These are phyloP conservation scores for Lecanicillium sp. DNA, from an alignment of 2,329 filamentous ascomycete species.

Conservation along the genomic window DNA sequence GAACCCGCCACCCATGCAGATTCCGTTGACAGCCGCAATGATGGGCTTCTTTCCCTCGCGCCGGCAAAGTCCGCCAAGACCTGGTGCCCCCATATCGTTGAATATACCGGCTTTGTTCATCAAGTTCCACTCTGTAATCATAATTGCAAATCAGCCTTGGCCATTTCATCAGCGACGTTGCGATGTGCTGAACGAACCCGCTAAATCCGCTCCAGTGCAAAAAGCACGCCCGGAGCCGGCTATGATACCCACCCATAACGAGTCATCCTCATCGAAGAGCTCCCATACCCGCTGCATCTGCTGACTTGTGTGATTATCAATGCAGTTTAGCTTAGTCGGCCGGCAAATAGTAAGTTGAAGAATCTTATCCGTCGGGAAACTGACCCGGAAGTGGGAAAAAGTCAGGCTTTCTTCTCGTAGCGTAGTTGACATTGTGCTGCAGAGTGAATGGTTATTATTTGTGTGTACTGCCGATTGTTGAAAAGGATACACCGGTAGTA, in stretches of 20 bases:
- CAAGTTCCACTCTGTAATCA: neutral
- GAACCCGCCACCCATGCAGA: constrained; percentile 66
- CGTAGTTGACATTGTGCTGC: neutral
- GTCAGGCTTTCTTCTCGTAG: neutral
- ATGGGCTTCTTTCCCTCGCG: constrained; percentile 64
- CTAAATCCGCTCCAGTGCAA: constrained; percentile 6
- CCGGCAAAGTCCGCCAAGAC: constrained; percentile 57
- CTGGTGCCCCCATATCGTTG: constrained; percentile 4
- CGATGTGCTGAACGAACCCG: neutral
- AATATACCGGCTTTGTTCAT: neutral
- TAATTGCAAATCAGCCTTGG: neutral
- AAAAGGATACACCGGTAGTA: too few species aligned
- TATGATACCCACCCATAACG: neutral
- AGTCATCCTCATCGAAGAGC: neutral
- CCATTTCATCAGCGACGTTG: neutral
- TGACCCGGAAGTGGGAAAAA: neutral
- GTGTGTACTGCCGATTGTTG: neutral
- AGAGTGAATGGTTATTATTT: neutral
- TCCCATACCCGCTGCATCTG: constrained; percentile 1
- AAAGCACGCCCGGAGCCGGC: constrained; percentile 1
- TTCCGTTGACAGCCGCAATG: constrained; percentile 67
- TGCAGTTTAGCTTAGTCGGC: constrained; percentile 2
- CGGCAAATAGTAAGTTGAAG: neutral
- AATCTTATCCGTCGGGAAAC: neutral
- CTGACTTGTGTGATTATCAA: neutral